Evolutionary conservation across 2,329 filamentous ascomycete species (phyloP).

Genomic region (Alternaria panax): DNA sequence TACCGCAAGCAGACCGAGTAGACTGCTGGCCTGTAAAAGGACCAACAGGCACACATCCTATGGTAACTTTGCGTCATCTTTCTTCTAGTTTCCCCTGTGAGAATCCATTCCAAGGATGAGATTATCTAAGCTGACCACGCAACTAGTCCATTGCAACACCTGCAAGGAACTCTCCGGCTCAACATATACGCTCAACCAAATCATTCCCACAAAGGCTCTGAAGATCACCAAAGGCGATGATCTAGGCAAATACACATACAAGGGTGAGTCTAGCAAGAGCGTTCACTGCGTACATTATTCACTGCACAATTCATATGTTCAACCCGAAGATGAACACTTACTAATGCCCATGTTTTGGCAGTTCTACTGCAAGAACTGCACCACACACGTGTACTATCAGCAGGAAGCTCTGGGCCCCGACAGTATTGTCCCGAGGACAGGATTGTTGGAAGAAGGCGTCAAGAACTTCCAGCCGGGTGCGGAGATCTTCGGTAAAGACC

Average conservation of each 20-base stretch:
- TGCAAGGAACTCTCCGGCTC: slow-evolving; percentile 63
- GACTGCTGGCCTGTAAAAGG: slow-evolving; percentile 58
- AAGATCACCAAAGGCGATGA: slow-evolving; percentile 61
- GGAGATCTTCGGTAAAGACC: slow-evolving; percentile 64
- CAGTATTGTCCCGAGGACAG: slow-evolving; percentile 62
- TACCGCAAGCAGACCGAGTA: slow-evolving; percentile 64
- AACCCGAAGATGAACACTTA: neutral
- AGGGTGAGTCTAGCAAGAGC: slow-evolving; percentile 62
- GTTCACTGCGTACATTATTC: slow-evolving; percentile 56
- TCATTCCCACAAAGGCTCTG: slow-evolving; percentile 59
- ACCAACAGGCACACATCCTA: slow-evolving; percentile 55
- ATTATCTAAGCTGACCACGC: slow-evolving; percentile 3
- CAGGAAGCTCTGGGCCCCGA: slow-evolving; percentile 60
- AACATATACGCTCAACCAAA: slow-evolving; percentile 63
- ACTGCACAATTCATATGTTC: no score
- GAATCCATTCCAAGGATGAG: no score
- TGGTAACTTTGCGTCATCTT: slow-evolving; percentile 47
- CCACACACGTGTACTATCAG: slow-evolving; percentile 63
- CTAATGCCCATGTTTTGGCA: neutral
- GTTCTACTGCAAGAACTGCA: slow-evolving; percentile 66
- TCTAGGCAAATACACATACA: slow-evolving; percentile 62
- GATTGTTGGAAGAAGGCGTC: slow-evolving; percentile 54
- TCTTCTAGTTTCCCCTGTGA: no score
- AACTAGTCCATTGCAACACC: slow-evolving; percentile 63
- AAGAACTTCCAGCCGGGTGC: slow-evolving; percentile 59